These are phyloP conservation scores for Bifiguratus adelaidae DNA, from an alignment of 192 early-diverging fungal species.

Conservation along the genomic window DNA sequence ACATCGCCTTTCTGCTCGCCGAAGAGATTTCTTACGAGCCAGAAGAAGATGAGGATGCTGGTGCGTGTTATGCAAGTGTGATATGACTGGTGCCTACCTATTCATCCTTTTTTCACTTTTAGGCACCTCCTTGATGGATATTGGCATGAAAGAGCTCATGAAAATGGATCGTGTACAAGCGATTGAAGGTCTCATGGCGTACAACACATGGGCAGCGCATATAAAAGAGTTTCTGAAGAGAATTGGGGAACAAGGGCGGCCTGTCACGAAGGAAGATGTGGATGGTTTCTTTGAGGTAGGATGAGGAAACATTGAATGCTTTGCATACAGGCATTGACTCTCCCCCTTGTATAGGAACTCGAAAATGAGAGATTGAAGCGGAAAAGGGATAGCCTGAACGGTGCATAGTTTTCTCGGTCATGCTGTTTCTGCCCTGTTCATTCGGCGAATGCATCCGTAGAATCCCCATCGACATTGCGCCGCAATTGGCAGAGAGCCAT, in stretches of 20 bases:
- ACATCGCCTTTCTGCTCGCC: slow-evolving; percentile 38
- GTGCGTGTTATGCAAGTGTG: neutral
- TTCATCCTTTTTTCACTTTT: neutral
- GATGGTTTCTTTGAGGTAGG: slow-evolving; percentile 60
- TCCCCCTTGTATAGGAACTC: too few species aligned
- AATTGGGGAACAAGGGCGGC: slow-evolving; percentile 64
- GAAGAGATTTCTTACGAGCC: slow-evolving; percentile 66
- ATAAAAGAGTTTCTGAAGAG: slow-evolving; percentile 56
- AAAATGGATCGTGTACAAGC: slow-evolving; percentile 64
- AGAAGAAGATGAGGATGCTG: slow-evolving; percentile 61
- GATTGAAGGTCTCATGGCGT: slow-evolving; percentile 70
- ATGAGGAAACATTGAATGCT: too few species aligned
- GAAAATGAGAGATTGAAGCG: too few species aligned
- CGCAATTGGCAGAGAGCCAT: too few species aligned
- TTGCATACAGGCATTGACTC: too few species aligned
- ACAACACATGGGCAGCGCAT: slow-evolving; percentile 53
- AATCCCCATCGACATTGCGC: too few species aligned
- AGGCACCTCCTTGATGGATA: slow-evolving; percentile 60
- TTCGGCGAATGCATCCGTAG: too few species aligned
- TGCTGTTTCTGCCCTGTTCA: too few species aligned
- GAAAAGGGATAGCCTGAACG: too few species aligned
- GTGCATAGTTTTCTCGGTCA: too few species aligned
- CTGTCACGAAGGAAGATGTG: slow-evolving; percentile 67
- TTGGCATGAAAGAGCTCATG: slow-evolving; percentile 61
- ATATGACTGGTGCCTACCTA: neutral